Percentiles rank a stretch among this genome's conserved stretches.
Evolutionary conservation across 2,329 filamentous ascomycete species (phyloP).

Genomic region (Beauveria australis): DNA sequence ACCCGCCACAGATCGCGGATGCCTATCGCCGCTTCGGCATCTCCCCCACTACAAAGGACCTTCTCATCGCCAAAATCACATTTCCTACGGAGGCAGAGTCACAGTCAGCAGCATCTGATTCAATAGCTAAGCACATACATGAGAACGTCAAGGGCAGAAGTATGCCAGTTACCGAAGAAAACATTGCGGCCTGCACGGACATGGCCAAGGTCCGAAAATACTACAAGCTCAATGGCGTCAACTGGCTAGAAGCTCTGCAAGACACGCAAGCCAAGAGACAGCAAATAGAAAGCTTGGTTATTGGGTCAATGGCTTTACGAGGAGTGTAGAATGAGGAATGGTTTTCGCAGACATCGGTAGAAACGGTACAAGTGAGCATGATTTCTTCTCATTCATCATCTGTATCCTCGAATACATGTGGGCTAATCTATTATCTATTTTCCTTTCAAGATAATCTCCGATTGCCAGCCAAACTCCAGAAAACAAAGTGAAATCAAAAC

Average conservation of each 20-base stretch:
- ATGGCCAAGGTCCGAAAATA: conserved; percentile 67
- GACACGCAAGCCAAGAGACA: conserved; percentile 28
- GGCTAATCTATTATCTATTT: conserved; percentile 9
- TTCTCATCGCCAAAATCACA: conserved; percentile 78
- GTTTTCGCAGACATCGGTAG: not conserved
- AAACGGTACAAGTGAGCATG: conserved; percentile 1
- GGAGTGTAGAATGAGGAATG: conserved; percentile 19
- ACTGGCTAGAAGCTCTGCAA: conserved; percentile 39
- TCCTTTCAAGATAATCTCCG: conserved; percentile 4
- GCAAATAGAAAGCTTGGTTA: conserved; percentile 59
- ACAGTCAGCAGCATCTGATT: conserved; percentile 33
- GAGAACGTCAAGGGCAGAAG: conserved; percentile 53
- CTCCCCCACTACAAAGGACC: conserved; percentile 55
- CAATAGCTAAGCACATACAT: conserved; percentile 51
- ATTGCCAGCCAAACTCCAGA: conserved; percentile 4
- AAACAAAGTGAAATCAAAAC: conserved; percentile 2
- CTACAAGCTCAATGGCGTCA: conserved; percentile 70
- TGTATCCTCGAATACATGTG: conserved; percentile 5
- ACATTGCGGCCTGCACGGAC: conserved; percentile 54
- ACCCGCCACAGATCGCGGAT: conserved; percentile 64
- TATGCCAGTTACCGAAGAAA: conserved; percentile 53
- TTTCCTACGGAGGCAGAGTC: conserved; percentile 36
- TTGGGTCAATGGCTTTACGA: conserved; percentile 65
- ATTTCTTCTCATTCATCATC: conserved; percentile 8
- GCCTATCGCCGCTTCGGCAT: conserved; percentile 87